Evolutionary conservation across 495 filamentous ascomycete species (phyloP).

Genomic region (Hamigera avellanea): DNA sequence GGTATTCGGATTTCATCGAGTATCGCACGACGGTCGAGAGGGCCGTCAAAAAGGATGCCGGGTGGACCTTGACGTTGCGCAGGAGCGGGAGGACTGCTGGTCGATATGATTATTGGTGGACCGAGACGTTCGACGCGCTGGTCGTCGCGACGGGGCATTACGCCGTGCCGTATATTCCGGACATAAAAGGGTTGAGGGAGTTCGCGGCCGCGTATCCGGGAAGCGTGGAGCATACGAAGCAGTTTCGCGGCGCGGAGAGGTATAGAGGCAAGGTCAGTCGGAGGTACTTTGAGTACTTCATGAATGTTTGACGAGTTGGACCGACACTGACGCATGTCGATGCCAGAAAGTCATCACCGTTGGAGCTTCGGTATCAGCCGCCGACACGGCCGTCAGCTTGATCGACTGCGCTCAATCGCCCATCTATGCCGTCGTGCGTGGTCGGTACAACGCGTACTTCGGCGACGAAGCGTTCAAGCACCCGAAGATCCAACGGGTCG

Average conservation of each 20-base stretch:
- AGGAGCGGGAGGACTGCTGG: slow-evolving; percentile 10
- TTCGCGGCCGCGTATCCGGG: slow-evolving; percentile 21
- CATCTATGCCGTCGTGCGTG: slow-evolving; percentile 26
- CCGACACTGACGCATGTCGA: neutral
- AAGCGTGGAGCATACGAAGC: slow-evolving; percentile 28
- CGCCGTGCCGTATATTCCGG: slow-evolving; percentile 57
- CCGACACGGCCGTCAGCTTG: slow-evolving; percentile 27
- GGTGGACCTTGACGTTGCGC: slow-evolving; percentile 27
- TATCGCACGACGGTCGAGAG: slow-evolving; percentile 32
- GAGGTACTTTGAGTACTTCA: no score
- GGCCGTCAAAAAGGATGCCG: slow-evolving; percentile 18
- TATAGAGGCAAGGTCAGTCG: slow-evolving; percentile 24
- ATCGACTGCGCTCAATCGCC: slow-evolving; percentile 20
- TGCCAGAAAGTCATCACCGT: slow-evolving; percentile 29
- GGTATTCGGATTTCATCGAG: slow-evolving; percentile 22
- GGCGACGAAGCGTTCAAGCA: slow-evolving; percentile 40
- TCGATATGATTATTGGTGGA: slow-evolving; percentile 31
- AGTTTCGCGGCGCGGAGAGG: slow-evolving; percentile 24
- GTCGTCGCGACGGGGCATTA: slow-evolving; percentile 78
- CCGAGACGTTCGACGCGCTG: slow-evolving; percentile 52
- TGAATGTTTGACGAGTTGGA: no score
- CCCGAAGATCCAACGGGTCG: slow-evolving; percentile 30
- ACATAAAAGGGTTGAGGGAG: slow-evolving; percentile 33
- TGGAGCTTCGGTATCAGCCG: slow-evolving; percentile 33
- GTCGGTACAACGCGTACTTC: slow-evolving; percentile 38